Conservation (phyloP, 768 basidiomycete species). For the Lactifluus pinguis region DNA sequence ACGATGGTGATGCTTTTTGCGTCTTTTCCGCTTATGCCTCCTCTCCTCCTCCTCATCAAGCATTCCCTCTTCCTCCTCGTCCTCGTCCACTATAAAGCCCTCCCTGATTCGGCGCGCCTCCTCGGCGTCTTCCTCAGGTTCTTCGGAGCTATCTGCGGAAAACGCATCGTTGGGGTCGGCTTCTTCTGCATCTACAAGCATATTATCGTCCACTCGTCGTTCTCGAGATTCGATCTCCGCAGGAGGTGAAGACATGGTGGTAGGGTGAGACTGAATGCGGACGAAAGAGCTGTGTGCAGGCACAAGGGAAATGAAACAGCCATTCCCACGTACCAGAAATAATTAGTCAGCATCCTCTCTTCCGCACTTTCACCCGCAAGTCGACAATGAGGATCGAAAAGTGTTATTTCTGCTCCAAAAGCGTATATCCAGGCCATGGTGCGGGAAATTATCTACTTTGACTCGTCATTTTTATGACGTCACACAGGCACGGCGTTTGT, state of each 20-base stretch:
- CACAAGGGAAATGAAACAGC: background rate
- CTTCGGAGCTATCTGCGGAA: conserved; percentile 81
- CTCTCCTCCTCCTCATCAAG: conserved; percentile 49
- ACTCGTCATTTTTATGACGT: background rate
- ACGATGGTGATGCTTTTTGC: conserved; percentile 59
- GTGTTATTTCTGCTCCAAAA: conserved; percentile 97
- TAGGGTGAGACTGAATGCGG: conserved; percentile 5
- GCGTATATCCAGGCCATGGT: conserved; percentile 96
- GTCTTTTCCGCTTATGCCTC: conserved; percentile 51
- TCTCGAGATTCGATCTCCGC: conserved; percentile 25
- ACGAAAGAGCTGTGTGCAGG: background rate
- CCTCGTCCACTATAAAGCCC: conserved; percentile 88
- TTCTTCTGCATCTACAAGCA: conserved; percentile 40
- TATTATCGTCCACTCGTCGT: conserved; percentile 46
- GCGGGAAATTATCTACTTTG: conserved; percentile 16
- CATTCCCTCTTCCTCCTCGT: conserved; percentile 77
- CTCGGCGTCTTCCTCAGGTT: conserved; percentile 86
- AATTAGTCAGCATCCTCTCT: conserved; percentile 10
- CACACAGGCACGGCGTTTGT: conserved; percentile 83
- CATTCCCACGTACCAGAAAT: background rate
- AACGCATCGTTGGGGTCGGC: conserved; percentile 46
- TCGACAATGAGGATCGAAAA: conserved; percentile 83
- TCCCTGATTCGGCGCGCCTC: conserved; percentile 72
- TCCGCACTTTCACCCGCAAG: background rate
- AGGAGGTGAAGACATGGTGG: conserved; percentile 48